Evolutionary conservation across 495 filamentous ascomycete genomes (phyloP), one percentile per base, ranked within the genome.

Genomic region (Tuber aestivum): DNA sequence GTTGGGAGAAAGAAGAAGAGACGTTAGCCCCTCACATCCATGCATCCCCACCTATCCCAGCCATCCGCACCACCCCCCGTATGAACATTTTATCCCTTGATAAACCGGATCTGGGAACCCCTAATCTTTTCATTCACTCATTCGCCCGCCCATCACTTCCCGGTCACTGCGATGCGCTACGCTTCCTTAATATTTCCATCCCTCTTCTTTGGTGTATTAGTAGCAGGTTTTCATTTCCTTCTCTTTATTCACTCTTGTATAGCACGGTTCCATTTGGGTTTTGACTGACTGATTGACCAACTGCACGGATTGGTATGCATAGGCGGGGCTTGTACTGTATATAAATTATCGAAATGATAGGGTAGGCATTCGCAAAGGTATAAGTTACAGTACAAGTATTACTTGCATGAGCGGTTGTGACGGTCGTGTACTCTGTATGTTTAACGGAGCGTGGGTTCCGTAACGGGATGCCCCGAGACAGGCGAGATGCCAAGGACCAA

Each of bases 1-100:
- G 20, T 45, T 73, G 45, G 72, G 32, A 38, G 72, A 32, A 38
- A 73, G 48, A 40, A 71, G 70, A 41, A 71, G 35, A 41, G 35
- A 16, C 70, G 70, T 48, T 44, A 44, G 70, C 3, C 38, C n/a
- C 6, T 35, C 38, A 16, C n/a, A n/a, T n/a, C n/a, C 70, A 44
- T 20, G 12, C 56, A 32, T 16, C 16, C n/a, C 14, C n/a, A 32
- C 23, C n/a, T 14, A 27, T 32, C 56, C 27, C 6, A 32, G 56
- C 10, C 32, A 56, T 5, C 27, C 4, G 10, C 18, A 32, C 56
- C 18, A 18, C 14, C 56, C 20, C 56, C 4, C 56, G 27, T 27
- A 65, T 35, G 3, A 35, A 4, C 50, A 23, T 65, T 65, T 35
- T 18, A 35, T 16, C 14, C 56, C 56, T 8, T 65, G 1, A 65